These are phyloP conservation scores for Obelidium mucronatum DNA, from an alignment of 192 early-diverging fungal species.

Conservation along the genomic window DNA sequence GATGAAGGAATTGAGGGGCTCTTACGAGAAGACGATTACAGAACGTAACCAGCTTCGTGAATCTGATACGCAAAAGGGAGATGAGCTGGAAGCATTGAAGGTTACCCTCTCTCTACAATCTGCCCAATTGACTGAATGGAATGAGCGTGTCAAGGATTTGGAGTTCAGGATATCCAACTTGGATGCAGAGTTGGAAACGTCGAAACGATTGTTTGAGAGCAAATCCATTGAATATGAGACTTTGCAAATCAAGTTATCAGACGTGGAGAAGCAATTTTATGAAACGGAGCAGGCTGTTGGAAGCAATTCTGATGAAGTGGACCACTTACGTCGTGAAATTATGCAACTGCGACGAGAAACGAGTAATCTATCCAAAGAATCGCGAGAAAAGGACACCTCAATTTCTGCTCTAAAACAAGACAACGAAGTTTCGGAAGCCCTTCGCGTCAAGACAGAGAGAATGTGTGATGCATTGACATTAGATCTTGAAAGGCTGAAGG, in stretches of 20 bases:
- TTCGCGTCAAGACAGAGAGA: conserved; percentile 51
- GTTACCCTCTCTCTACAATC: conserved; percentile 37
- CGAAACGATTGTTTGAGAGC: conserved; percentile 58
- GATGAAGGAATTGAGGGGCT: conserved; percentile 37
- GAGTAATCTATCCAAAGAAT: conserved; percentile 27
- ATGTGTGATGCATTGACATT: conserved; percentile 53
- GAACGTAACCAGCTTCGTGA: conserved; percentile 20
- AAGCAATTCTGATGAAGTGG: conserved; percentile 41
- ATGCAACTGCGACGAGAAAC: conserved; percentile 38
- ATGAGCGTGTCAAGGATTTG: conserved; percentile 36
- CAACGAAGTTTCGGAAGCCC: conserved; percentile 64
- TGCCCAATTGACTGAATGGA: conserved; percentile 33
- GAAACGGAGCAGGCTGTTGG: conserved; percentile 44
- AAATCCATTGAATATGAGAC: conserved; percentile 59
- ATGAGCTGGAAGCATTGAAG: conserved; percentile 25
- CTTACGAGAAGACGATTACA: conserved; percentile 23
- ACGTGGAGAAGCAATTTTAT: conserved; percentile 58
- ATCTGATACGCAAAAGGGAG: conserved; percentile 11
- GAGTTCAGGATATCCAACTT: conserved; percentile 54
- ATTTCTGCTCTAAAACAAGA: conserved; percentile 53
- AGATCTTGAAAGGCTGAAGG: conserved; percentile 40
- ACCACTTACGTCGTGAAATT: conserved; percentile 43
- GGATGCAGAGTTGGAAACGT: conserved; percentile 59
- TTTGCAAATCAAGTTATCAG: conserved; percentile 51
- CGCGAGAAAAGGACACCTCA: conserved; percentile 64